Base-by-base conservation (phyloP, 2,329 filamentous ascomycete species). In the Fusarium liriodendri region DNA sequence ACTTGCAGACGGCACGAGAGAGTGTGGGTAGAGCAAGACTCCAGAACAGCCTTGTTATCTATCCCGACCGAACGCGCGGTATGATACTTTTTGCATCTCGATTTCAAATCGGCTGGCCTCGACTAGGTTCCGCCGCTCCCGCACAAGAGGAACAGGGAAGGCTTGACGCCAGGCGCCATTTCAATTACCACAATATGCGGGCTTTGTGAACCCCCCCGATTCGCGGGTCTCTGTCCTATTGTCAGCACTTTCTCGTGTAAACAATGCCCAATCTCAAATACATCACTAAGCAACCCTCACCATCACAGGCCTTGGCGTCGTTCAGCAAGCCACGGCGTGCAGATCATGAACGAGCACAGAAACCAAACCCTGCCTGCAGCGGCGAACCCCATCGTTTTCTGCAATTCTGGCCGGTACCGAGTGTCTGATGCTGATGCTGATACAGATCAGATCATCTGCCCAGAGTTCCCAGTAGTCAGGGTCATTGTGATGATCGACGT, bases 261-360 rank as follows among this genome's bases (percentile, higher is more conserved):
- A 45, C 37, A 47, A 20, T 35, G n/a, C 58, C 35, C 52, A 35
- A 63, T 50, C 29, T 59, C 27, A 45, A 16, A 14, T 25, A 32
- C 25, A 52, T 38, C 25, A 38, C 42, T 32, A 38, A 38, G 25
- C 47, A 52, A 29, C 25, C 47, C 47, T 52, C 47, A 29, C 16
- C 47, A 52, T 13, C 47, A 32, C 47, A 32, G 18, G 40, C 47
- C 27, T 32, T 37, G 38, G 52, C 58, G 32, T 71, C n/a, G 45
- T 58, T 65, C 42, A 33, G 60, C 55, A 70, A 64, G 66, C 62
- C 67, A 67, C 45, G 27, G 52, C 37, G 42, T 70, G 33, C 37
- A 62, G 61, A 66, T 73, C 57, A 66, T 60, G 32, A 35, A 59
- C 57, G 22, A 37, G 54, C 33, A 40, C 20, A 38, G 54, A 58